A percentile compares a stretch with the other conserved stretches of the same genome.
Evolutionary conservation across 805 yeast species (phyloP).

Genomic region (Candida ficus): DNA sequence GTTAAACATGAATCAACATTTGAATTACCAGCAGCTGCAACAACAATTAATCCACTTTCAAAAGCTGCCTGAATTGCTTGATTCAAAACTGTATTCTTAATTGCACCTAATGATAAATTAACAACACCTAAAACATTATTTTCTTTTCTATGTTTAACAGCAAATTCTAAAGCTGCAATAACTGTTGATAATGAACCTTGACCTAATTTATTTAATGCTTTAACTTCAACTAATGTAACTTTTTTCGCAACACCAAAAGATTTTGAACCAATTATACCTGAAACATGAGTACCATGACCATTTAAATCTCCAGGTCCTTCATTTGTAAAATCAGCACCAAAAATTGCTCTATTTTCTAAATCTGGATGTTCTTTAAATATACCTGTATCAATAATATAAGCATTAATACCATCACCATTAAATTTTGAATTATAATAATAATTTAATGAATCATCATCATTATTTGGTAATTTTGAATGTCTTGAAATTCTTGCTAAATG

Average conservation of each 20-base stretch:
- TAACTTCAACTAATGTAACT: conserved; percentile 62
- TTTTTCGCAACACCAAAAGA: conserved; percentile 82
- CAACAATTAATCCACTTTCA: conserved; percentile 64
- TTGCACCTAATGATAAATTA: conserved; percentile 78
- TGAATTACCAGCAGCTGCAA: conserved; percentile 86
- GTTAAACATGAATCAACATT: conserved; percentile 71
- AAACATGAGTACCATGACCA: conserved; percentile 95
- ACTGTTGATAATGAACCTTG: conserved; percentile 66
- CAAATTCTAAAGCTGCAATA: conserved; percentile 60
- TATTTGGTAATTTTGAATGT: conserved; percentile 30
- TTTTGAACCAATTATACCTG: conserved; percentile 78
- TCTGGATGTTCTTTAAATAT: conserved; percentile 57
- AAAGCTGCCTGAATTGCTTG: conserved; percentile 73
- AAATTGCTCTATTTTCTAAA: conserved; percentile 53
- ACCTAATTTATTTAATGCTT: conserved; percentile 65
- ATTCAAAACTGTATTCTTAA: conserved; percentile 59
- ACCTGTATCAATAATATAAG: conserved; percentile 84
- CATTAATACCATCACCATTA: conserved; percentile 59
- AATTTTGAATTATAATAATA: conserved; percentile 44
- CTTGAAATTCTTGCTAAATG: conserved; percentile 65
- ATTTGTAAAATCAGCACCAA: conserved; percentile 58
- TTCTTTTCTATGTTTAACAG: conserved; percentile 50
- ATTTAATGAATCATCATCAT: conserved; percentile 26
- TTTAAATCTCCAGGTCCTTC: conserved; percentile 57
- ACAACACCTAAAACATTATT: conserved; percentile 51